A percentile compares a stretch with the other conserved stretches of the same genome.
These are phyloP conservation scores for Lipomyces kockii DNA, from an alignment of 805 yeast genomes.

Conservation along the genomic window DNA sequence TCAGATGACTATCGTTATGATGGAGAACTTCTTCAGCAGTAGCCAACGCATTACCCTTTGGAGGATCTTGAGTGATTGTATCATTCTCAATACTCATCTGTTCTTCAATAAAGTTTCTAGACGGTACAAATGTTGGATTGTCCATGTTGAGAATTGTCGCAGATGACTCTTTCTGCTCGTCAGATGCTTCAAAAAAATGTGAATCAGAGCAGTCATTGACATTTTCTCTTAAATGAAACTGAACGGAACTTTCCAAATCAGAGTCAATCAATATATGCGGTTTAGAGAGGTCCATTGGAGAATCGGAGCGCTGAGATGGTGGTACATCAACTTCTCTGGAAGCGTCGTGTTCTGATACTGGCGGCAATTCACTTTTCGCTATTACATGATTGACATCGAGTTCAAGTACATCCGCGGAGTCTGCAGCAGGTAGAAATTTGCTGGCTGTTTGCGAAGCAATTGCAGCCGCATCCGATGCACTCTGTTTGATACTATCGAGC, in stretches of 20 bases:
- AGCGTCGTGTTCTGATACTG: not conserved
- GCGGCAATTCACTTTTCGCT: not conserved
- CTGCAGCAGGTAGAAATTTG: not conserved
- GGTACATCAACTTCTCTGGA: not conserved
- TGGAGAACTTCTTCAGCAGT: not conserved
- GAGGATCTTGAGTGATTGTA: too few relatives aligned
- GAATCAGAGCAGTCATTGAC: not conserved
- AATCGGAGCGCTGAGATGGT: not conserved
- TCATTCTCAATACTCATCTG: not conserved
- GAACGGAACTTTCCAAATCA: not conserved
- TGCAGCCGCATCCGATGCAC: not conserved
- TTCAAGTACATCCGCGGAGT: not conserved
- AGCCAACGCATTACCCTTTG: not conserved
- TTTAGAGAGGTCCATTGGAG: not conserved
- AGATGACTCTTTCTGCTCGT: not conserved
- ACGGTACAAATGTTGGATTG: not conserved
- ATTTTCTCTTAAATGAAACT: not conserved
- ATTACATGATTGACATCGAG: not conserved
- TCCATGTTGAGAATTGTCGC: not conserved
- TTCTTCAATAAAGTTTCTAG: not conserved
- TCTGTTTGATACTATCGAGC: constrained; percentile 13
- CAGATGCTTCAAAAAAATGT: not conserved
- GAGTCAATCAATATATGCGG: not conserved
- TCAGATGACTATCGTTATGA: not conserved
- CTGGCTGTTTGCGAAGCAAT: not conserved